Base-by-base conservation (phyloP, 495 filamentous ascomycete species). In the Copromyces sp. region DNA sequence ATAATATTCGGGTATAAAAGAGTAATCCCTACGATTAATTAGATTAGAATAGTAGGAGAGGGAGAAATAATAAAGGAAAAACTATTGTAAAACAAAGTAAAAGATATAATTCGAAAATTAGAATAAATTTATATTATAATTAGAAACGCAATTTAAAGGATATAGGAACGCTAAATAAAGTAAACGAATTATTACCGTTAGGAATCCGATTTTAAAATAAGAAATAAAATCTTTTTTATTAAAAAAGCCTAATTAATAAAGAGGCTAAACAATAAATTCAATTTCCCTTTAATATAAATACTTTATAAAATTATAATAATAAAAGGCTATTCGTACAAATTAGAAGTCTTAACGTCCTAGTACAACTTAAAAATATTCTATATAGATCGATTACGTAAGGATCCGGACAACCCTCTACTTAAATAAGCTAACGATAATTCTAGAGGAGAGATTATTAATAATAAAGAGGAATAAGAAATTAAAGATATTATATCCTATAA, bases 131-230 rank as follows among this genome's bases (percentile, higher is more conserved):
- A n/a, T n/a, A n/a, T n/a, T n/a, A n/a, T n/a, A n/a, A n/a, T n/a
- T n/a, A n/a, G n/a, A n/a, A n/a, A n/a, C n/a, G n/a, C n/a, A n/a
- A n/a, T n/a, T n/a, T n/a, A n/a, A n/a, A n/a, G n/a, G n/a, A n/a
- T n/a, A n/a, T n/a, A n/a, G n/a, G n/a, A n/a, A n/a, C n/a, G n/a
- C n/a, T n/a, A n/a, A n/a, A n/a, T n/a, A n/a, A n/a, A n/a, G n/a
- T n/a, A n/a, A n/a, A n/a, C n/a, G n/a, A n/a, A n/a, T n/a, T n/a
- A n/a, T n/a, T n/a, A n/a, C n/a, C n/a, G n/a, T n/a, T n/a, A n/a
- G n/a, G n/a, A n/a, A n/a, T n/a, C n/a, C n/a, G 32, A 76, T 32
- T 74, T 76, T 44, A 44, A 68, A n/a, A 70, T 76, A 2, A 59
- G 59, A 3, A 39, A 76, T 20, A 61, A 32, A 20, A 47, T 76